Evolutionary conservation across 2,329 filamentous ascomycete species (phyloP), one percentile per base, ranked within the genome.

Genomic region (Ophiocordyceps australis): DNA sequence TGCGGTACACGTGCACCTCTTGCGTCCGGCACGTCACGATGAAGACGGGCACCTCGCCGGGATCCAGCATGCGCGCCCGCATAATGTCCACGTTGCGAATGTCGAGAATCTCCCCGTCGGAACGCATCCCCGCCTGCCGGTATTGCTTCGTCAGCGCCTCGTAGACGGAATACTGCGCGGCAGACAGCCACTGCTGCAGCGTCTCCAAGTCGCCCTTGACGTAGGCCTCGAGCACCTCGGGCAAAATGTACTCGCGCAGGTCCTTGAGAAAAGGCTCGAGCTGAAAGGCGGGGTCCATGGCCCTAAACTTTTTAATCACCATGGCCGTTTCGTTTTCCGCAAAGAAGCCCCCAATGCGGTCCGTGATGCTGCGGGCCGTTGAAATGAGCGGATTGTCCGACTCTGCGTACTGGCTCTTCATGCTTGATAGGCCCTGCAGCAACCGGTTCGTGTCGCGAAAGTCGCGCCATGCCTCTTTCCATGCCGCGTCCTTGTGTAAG

Each of bases 381-480:
- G 74, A 79, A 35, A 98, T 81, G 22, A 98, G 63, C 6, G 89
- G 86, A 50, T 98, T 98, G 46, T 98, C 89, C 9, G 89, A 95
- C 55, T 98, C 89, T 38, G 92, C 77, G 56, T 95, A 95, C 29
- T 74, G 74, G 29, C 69, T 72, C 54, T 86, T 85, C 54, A 93
- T 70, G 45, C 64, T 72, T 54, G 93, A 94, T 33, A 94, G 57
- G 30, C 77, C 74, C 53, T 94, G 86, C 48, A 93, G 80, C 31
- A 94, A 54, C 39, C 77, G 82, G 53, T 76, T 93, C 36, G 72
- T 73, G 49, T 98, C 89, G 35, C 78, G 76, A 67, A 95, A 98
- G 26, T 89, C 79, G 41, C 76, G 72, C 89, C 89, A 98, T n/a
- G 83, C 82, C 50, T 95, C 86, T 55, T 93, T 94, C 82, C 86